Conservation (phyloP, 441 rosid species). For the Raphanus hybrid region DNA sequence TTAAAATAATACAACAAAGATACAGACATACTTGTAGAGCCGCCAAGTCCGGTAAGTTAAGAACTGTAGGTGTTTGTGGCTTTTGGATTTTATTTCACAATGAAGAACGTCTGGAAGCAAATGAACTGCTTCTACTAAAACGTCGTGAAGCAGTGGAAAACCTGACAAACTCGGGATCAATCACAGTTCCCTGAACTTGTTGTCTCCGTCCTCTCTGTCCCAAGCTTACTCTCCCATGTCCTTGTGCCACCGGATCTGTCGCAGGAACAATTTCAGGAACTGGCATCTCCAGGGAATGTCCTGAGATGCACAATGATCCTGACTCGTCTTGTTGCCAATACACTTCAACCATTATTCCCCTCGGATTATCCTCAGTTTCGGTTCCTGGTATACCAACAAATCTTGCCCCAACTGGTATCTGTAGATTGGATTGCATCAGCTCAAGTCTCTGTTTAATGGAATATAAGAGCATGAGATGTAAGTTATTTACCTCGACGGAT, state of each 20-base stretch:
- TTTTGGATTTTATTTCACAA: constrained; percentile 12
- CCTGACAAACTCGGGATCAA: constrained; percentile 49
- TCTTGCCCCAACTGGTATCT: constrained; percentile 87
- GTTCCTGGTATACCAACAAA: constrained; percentile 83
- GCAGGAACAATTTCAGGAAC: constrained; percentile 44
- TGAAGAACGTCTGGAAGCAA: constrained; percentile 31
- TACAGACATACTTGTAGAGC: constrained; percentile 11
- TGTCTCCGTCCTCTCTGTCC: constrained; percentile 42
- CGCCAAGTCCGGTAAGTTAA: background rate
- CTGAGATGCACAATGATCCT: constrained; percentile 76
- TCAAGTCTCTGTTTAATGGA: constrained; percentile 68
- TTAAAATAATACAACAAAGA: background rate
- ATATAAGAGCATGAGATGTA: constrained; percentile 51
- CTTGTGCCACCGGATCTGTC: constrained; percentile 64
- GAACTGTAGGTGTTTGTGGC: background rate
- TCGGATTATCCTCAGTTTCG: constrained; percentile 59
- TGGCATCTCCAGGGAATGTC: constrained; percentile 67
- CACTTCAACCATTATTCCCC: constrained; percentile 89
- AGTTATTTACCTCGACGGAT: constrained; percentile 59
- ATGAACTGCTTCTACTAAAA: background rate
- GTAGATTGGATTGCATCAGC: constrained; percentile 45
- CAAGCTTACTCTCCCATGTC: constrained; percentile 54
- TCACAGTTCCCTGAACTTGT: constrained; percentile 64
- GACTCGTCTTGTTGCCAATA: constrained; percentile 87
- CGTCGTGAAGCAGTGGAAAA: constrained; percentile 32